phyloP scores from a whole-genome alignment of 2,329 filamentous ascomycete species.

The Cryoendolithus antarcticus region DNA sequence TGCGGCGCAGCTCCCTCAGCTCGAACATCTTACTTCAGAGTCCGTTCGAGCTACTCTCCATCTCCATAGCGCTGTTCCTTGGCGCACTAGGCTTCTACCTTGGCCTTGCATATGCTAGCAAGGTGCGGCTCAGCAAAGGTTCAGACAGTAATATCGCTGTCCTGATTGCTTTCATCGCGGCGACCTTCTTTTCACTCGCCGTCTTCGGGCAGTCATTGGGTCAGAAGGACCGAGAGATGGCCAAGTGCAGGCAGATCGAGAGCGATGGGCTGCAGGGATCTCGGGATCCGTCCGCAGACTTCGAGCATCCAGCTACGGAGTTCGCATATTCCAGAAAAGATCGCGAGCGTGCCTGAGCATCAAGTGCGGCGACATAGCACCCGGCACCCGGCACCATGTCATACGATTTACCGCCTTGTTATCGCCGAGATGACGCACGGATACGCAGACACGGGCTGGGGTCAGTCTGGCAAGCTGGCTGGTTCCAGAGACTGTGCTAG shows the following conservation, averaged over 20 bases:
- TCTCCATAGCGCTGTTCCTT: conserved; percentile 7
- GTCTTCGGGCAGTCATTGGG: conserved; percentile 7
- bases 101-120: conserved; percentile 6
- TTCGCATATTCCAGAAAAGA: no score
- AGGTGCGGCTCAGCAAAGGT: conserved; percentile 4
- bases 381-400: no score
- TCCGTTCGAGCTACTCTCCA: conserved; percentile 7
- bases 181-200: conserved; percentile 6
- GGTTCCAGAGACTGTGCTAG: no score
- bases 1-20: conserved; percentile 6
- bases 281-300: no score
- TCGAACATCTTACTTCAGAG: conserved; percentile 7
- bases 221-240: conserved; percentile 6
- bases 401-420: no score
- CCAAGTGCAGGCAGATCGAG: conserved; percentile 1
- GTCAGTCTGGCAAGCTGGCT: no score
- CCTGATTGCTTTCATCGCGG: conserved; percentile 6
- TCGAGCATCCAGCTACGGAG: no score
- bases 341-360: no score
- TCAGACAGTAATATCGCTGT: conserved; percentile 6
- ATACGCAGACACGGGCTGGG: no score
- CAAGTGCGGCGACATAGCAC: no score
- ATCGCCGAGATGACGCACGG: no score
- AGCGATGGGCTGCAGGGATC: no score
- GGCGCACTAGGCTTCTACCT: conserved; percentile 6